Conservation (phyloP, 768 basidiomycete species). For the Pleurotus djamor region DNA sequence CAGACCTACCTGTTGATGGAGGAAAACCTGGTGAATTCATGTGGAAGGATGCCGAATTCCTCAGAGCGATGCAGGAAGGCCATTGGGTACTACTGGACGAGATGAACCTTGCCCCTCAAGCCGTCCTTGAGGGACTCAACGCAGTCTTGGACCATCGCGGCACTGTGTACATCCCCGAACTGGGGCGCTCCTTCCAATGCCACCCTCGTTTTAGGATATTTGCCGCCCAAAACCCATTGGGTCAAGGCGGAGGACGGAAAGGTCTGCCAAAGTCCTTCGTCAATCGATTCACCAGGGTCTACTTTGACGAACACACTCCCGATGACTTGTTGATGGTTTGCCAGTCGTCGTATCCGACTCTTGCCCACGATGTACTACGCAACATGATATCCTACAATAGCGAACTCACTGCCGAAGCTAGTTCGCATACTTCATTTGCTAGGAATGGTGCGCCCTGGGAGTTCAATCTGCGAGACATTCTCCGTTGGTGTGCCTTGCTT, state of each 20-base stretch:
- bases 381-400: conserved; percentile 85
- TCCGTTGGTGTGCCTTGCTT: conserved; percentile 79
- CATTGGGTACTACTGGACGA: conserved; percentile 98
- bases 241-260: conserved; percentile 96
- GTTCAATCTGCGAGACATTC: conserved; percentile 93
- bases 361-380: conserved; percentile 50
- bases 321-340: conserved; percentile 81
- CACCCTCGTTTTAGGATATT: conserved; percentile 97
- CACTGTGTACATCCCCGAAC: conserved; percentile 91
- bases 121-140: conserved; percentile 95
- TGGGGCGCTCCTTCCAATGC: conserved; percentile 81
- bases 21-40: conserved; percentile 90
- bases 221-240: conserved; percentile 95
- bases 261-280: conserved; percentile 97
- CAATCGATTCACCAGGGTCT: conserved; percentile 98
- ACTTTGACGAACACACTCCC: conserved; percentile 79
- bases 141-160: conserved; percentile 96
- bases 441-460: conserved; percentile 92
- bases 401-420: conserved; percentile 65
- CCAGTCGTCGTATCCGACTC: conserved; percentile 64
- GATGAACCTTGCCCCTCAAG: conserved; percentile 98
- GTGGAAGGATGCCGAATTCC: conserved; percentile 97
- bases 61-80: conserved; percentile 90
- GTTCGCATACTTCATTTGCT: conserved; percentile 63
- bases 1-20: conserved; percentile 93